Conservation (phyloP, 1,284 basidiomycete species). For the Cutaneotrichosporon cutaneum region DNA sequence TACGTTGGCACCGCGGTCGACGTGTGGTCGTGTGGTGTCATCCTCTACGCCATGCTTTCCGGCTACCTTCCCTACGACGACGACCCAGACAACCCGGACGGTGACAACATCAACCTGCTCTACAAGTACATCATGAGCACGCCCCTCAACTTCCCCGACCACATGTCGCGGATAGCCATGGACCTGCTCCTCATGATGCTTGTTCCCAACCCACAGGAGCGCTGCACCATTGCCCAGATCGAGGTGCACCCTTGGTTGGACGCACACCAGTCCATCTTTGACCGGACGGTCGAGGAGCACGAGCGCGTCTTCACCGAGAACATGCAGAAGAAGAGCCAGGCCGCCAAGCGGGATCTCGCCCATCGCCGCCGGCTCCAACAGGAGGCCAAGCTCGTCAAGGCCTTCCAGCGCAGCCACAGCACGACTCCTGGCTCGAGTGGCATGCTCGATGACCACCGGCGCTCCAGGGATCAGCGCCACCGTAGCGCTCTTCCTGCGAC, state of each 20-base stretch:
- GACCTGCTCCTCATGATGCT: slow-evolving; percentile 79
- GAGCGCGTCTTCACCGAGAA: slow-evolving; percentile 78
- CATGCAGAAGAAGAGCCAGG: slow-evolving; percentile 75
- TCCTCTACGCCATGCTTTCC: slow-evolving; percentile 98
- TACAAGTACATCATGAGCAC: slow-evolving; percentile 99
- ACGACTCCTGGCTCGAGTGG: slow-evolving; percentile 33
- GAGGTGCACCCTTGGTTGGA: slow-evolving; percentile 84
- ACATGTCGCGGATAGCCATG: slow-evolving; percentile 76
- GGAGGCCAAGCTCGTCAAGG: slow-evolving; percentile 37
- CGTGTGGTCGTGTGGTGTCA: slow-evolving; percentile 99
- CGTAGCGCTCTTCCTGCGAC: slow-evolving; percentile 53
- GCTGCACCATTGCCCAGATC: slow-evolving; percentile 70
- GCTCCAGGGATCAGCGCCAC: slow-evolving; percentile 42
- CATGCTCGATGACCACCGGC: slow-evolving; percentile 33
- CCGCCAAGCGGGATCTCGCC: slow-evolving; percentile 64
- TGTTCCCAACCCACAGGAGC: slow-evolving; percentile 72
- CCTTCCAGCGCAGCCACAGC: slow-evolving; percentile 43
- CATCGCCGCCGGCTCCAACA: slow-evolving; percentile 44
- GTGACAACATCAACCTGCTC: slow-evolving; percentile 98
- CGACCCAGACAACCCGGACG: slow-evolving; percentile 97
- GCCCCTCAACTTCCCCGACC: slow-evolving; percentile 89
- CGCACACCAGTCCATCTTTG: slow-evolving; percentile 66
- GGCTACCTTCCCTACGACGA: slow-evolving; percentile 99
- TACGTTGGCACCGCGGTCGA: slow-evolving; percentile 99
- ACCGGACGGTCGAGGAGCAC: slow-evolving; percentile 70